Evolutionary conservation across 805 yeast species (phyloP).

Genomic region (Kazachstania viticola): DNA sequence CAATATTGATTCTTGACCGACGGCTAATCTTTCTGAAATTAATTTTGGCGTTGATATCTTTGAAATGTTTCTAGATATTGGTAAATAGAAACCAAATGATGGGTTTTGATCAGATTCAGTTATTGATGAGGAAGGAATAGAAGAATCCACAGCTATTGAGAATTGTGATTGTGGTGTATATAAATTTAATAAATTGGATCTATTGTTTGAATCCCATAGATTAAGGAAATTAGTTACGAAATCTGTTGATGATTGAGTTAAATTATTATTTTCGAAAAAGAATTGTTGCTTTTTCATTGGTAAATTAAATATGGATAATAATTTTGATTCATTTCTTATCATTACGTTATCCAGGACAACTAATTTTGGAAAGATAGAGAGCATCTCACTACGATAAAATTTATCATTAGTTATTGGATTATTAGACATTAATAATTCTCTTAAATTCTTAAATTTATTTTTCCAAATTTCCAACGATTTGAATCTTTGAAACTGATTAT

Average conservation of each 20-base stretch:
- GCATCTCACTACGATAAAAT: slow-evolving; percentile 46
- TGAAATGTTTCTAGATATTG: slow-evolving; percentile 66
- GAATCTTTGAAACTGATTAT: slow-evolving; percentile 53
- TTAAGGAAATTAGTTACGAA: slow-evolving; percentile 67
- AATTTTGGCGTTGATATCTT: slow-evolving; percentile 44
- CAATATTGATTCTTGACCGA: slow-evolving; percentile 59
- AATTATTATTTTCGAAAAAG: slow-evolving; percentile 70
- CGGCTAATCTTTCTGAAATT: slow-evolving; percentile 45
- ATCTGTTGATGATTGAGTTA: slow-evolving; percentile 60
- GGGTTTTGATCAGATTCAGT: slow-evolving; percentile 26
- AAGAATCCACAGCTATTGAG: slow-evolving; percentile 64
- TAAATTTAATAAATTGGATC: slow-evolving; percentile 56
- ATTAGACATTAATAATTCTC: slow-evolving; percentile 68
- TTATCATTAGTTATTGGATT: slow-evolving; percentile 55
- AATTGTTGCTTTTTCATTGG: slow-evolving; percentile 48
- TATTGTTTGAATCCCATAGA: slow-evolving; percentile 63
- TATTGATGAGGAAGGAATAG: slow-evolving; percentile 42
- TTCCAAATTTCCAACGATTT: slow-evolving; percentile 63
- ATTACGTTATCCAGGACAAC: slow-evolving; percentile 66
- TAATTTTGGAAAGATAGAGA: slow-evolving; percentile 69
- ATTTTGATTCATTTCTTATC: slow-evolving; percentile 61
- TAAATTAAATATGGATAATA: slow-evolving; percentile 39
- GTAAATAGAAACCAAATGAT: slow-evolving; percentile 56
- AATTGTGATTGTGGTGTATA: slow-evolving; percentile 81
- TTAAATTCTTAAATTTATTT: slow-evolving; percentile 56